Evolutionary conservation across 2,329 filamentous ascomycete genomes (phyloP).

Genomic region (Aspergillus sp.): DNA sequence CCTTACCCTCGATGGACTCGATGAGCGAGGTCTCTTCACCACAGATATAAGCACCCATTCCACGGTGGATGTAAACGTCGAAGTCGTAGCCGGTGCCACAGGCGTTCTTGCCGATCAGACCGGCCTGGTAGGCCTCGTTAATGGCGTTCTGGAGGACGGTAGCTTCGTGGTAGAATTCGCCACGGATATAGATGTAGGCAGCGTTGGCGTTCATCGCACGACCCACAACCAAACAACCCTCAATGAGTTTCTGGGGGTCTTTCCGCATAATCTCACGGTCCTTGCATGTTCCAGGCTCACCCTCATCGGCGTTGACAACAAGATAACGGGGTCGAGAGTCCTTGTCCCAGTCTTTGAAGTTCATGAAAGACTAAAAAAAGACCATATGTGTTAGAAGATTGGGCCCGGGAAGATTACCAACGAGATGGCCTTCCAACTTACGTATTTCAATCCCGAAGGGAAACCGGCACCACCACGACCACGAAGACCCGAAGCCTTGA

Average conservation of each 20-base stretch:
- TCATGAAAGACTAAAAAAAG: conserved; percentile 87
- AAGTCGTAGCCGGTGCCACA: conserved; percentile 97
- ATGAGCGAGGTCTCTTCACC: conserved; percentile 98
- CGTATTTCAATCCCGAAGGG: conserved; percentile 98
- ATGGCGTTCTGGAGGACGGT: conserved; percentile 91
- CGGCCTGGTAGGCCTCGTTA: conserved; percentile 93
- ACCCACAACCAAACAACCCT: conserved; percentile 92
- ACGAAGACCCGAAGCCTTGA: conserved; percentile 93
- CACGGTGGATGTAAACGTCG: conserved; percentile 93
- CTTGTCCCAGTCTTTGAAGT: conserved; percentile 99
- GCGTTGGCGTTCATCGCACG: conserved; percentile 98
- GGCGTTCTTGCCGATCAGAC: conserved; percentile 96
- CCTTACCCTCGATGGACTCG: conserved; percentile 96
- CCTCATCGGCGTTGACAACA: conserved; percentile 97
- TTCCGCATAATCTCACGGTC: conserved; percentile 99
- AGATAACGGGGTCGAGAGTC: conserved; percentile 93
- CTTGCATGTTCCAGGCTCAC: conserved; percentile 98
- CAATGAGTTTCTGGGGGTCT: conserved; percentile 97
- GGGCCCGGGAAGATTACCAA: neutral
- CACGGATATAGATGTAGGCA: conserved; percentile 98
- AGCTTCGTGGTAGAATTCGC: conserved; percentile 96
- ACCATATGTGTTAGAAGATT: neutral
- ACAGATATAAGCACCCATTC: conserved; percentile 95
- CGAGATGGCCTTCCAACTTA: conserved; percentile 44
- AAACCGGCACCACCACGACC: conserved; percentile 97